These are phyloP conservation scores for Tricholoma sp. DNA, from an alignment of 768 basidiomycete genomes.

Conservation along the genomic window DNA sequence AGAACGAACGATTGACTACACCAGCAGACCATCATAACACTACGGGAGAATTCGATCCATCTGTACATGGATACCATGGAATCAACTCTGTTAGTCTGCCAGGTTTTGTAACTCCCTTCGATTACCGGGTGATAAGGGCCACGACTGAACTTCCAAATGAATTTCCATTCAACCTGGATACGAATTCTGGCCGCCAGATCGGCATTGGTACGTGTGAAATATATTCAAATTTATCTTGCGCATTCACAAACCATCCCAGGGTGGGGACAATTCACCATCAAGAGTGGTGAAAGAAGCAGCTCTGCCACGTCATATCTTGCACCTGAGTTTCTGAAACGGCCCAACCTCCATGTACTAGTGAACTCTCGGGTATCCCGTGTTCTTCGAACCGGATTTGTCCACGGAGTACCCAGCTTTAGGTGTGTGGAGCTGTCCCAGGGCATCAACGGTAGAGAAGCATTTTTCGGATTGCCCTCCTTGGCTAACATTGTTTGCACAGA, in stretches of 20 bases:
- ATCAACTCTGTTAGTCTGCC: slow-evolving; percentile 22
- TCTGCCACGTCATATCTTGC: slow-evolving; percentile 17
- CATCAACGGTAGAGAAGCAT: not conserved
- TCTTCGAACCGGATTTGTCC: slow-evolving; percentile 6
- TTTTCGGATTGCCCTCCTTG: not conserved
- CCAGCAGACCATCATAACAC: slow-evolving; percentile 27
- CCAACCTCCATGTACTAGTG: slow-evolving; percentile 23
- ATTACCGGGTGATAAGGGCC: slow-evolving; percentile 29
- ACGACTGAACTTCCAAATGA: slow-evolving; percentile 27
- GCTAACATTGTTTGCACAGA: not conserved
- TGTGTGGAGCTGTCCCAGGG: not conserved
- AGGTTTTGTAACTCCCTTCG: slow-evolving; percentile 20
- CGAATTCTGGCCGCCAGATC: slow-evolving; percentile 35
- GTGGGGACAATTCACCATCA: slow-evolving; percentile 11
- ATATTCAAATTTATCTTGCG: slow-evolving; percentile 4
- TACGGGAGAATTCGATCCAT: slow-evolving; percentile 26
- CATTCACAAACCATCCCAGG: slow-evolving; percentile 12
- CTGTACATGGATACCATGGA: slow-evolving; percentile 24
- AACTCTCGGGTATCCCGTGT: slow-evolving; percentile 20
- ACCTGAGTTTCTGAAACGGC: slow-evolving; percentile 16
- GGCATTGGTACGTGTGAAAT: slow-evolving; percentile 31
- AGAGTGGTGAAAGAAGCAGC: slow-evolving; percentile 13
- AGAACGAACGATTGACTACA: slow-evolving; percentile 24
- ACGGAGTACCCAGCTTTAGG: not conserved
- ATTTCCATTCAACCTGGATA: slow-evolving; percentile 37